Conservation (phyloP, 1,284 basidiomycete species). For the Moesziomyces parantarcticus region DNA sequence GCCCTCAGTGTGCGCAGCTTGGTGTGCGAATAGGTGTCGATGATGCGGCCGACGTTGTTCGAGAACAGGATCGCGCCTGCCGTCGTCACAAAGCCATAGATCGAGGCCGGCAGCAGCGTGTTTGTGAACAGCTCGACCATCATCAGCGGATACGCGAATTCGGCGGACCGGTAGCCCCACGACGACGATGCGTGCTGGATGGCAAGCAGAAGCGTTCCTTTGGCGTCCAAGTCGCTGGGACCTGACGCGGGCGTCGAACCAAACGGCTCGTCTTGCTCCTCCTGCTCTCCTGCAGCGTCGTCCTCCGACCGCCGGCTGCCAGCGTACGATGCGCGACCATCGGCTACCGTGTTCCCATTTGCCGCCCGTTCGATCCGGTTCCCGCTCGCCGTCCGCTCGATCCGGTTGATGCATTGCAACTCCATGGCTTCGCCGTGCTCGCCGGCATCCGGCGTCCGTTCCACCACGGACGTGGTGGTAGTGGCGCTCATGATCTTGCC, state of each 20-base stretch:
- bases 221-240: constrained; percentile 27
- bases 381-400: constrained; percentile 9
- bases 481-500: constrained; percentile 10
- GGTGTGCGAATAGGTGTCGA: constrained; percentile 69
- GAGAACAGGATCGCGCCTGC: constrained; percentile 69
- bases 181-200: constrained; percentile 67
- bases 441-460: background rate
- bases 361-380: constrained; percentile 2
- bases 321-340: background rate
- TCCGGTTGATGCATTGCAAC: constrained; percentile 3
- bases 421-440: background rate
- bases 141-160: constrained; percentile 72
- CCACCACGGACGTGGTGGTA: constrained; percentile 1
- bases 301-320: background rate
- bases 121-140: constrained; percentile 72
- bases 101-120: constrained; percentile 72
- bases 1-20: constrained; percentile 70
- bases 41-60: constrained; percentile 70
- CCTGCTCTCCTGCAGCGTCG: background rate
- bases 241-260: constrained; percentile 24
- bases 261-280: constrained; percentile 7
- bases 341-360: constrained; percentile 7
- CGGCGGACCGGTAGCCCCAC: constrained; percentile 70
- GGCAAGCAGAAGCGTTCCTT: constrained; percentile 46
- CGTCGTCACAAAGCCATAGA: constrained; percentile 72